Conservation (phyloP, 495 filamentous ascomycete genomes). For the Penicillium cinerascens region DNA sequence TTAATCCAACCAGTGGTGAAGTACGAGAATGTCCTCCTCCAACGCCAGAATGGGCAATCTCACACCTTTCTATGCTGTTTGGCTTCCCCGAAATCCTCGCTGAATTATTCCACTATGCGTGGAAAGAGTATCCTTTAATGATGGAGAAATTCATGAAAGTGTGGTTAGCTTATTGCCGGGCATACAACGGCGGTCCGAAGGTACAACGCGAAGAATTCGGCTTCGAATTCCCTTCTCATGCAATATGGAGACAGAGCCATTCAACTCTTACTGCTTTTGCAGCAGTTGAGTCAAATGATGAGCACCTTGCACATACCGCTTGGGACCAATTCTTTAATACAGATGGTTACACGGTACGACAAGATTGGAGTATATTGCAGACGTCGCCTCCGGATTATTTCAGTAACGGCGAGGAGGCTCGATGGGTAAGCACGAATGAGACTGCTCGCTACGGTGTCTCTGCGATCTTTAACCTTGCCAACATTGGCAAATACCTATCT, state of each 20-base stretch:
- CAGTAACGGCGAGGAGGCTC: slow-evolving; percentile 11
- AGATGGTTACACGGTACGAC: slow-evolving; percentile 9
- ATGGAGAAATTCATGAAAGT: slow-evolving; percentile 9
- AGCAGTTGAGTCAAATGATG: slow-evolving; percentile 5
- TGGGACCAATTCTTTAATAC: slow-evolving; percentile 19
- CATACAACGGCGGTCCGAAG: slow-evolving; percentile 17
- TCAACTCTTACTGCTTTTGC: slow-evolving; percentile 20
- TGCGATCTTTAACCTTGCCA: slow-evolving; percentile 22
- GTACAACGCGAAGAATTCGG: slow-evolving; percentile 18
- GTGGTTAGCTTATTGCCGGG: slow-evolving; percentile 21
- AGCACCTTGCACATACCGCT: slow-evolving; percentile 5
- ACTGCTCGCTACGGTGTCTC: slow-evolving; percentile 22
- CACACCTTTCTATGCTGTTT: slow-evolving; percentile 25
- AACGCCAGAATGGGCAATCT: slow-evolving; percentile 20
- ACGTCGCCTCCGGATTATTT: slow-evolving; percentile 10
- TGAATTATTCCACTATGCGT: slow-evolving; percentile 15
- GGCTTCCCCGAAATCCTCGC: slow-evolving; percentile 20
- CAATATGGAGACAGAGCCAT: slow-evolving; percentile 21
- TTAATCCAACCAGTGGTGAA: slow-evolving; percentile 18
- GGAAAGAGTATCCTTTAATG: not conserved
- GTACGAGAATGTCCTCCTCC: slow-evolving; percentile 18
- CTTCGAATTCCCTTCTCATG: slow-evolving; percentile 16
- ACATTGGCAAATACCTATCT: slow-evolving; percentile 9
- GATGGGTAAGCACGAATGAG: slow-evolving; percentile 21
- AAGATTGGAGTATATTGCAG: slow-evolving; percentile 12